Evolutionary conservation across 768 basidiomycete genomes (phyloP).

Genomic region (Leccinum rimulosum): DNA sequence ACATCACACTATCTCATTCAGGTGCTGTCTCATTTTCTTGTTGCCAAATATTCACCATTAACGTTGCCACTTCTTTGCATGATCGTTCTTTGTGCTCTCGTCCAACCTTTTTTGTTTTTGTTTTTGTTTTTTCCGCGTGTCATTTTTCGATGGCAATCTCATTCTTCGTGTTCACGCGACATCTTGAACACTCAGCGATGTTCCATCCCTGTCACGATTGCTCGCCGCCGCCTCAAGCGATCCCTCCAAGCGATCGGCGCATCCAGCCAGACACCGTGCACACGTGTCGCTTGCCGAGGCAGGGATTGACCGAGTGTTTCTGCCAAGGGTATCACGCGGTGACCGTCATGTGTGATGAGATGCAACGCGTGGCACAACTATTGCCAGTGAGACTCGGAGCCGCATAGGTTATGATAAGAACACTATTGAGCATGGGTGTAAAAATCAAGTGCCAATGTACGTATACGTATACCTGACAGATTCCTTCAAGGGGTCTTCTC

Average conservation of each 20-base stretch:
- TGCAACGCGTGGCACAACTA: slow-evolving; percentile 48
- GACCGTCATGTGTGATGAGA: slow-evolving; percentile 74
- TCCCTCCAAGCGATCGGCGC: slow-evolving; percentile 76
- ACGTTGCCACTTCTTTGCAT: not conserved
- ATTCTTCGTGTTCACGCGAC: not conserved
- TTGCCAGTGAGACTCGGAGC: too few relatives aligned
- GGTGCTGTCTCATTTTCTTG: slow-evolving; percentile 37
- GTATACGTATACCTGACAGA: too few relatives aligned
- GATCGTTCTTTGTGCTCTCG: not conserved
- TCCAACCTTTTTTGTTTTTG: too few relatives aligned
- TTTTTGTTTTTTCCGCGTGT: too few relatives aligned
- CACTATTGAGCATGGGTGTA: too few relatives aligned
- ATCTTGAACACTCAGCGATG: slow-evolving; percentile 56
- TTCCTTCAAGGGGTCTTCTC: too few relatives aligned
- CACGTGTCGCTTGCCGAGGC: slow-evolving; percentile 87
- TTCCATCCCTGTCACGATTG: slow-evolving; percentile 95
- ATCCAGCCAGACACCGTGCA: slow-evolving; percentile 75
- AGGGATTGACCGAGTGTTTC: slow-evolving; percentile 88
- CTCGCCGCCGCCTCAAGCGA: slow-evolving; percentile 85
- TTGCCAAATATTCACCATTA: not conserved
- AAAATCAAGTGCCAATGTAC: too few relatives aligned
- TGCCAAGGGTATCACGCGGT: slow-evolving; percentile 80
- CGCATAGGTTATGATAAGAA: too few relatives aligned
- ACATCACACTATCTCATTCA: slow-evolving; percentile 94
- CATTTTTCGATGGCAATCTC: not conserved